Evolutionary conservation across 2,329 filamentous ascomycete genomes (phyloP).

Genomic region (Trichoderma cornu-damae): DNA sequence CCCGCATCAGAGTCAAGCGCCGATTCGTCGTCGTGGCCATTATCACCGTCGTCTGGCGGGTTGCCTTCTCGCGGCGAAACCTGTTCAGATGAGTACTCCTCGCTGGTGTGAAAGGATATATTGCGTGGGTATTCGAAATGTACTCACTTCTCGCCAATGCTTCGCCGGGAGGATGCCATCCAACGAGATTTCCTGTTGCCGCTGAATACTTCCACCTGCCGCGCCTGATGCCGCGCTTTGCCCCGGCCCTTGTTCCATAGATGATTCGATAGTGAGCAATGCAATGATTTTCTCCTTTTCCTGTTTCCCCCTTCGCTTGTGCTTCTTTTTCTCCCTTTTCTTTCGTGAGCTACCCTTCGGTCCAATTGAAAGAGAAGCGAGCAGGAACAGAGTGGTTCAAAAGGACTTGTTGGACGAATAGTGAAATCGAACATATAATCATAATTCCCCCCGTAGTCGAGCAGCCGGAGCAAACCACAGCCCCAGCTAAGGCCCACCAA

Average conservation of each 20-base stretch:
- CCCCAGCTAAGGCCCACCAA: not conserved
- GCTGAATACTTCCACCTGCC: not conserved
- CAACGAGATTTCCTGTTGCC: not conserved
- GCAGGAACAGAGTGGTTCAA: not conserved
- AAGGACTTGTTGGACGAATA: not conserved
- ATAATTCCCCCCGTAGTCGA: not conserved
- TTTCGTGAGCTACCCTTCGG: not conserved
- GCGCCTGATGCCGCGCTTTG: not conserved
- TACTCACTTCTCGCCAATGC: constrained; percentile 17
- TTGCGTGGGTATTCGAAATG: no score
- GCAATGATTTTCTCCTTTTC: not conserved
- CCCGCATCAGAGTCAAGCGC: constrained; percentile 23
- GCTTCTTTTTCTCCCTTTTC: not conserved
- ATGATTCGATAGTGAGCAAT: no score
- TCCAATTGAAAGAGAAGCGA: not conserved
- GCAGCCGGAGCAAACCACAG: not conserved
- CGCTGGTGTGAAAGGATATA: not conserved
- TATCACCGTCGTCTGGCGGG: constrained; percentile 3
- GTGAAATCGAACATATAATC: not conserved
- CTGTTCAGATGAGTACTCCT: not conserved
- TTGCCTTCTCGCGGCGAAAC: not conserved
- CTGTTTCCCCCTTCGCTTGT: not conserved
- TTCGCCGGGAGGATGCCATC: constrained; percentile 15
- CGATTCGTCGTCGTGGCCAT: constrained; percentile 25
- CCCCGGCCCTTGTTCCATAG: not conserved